phyloP scores from a whole-genome alignment of 2,329 filamentous ascomycete genomes.

The Aureobasidium sp. region DNA sequence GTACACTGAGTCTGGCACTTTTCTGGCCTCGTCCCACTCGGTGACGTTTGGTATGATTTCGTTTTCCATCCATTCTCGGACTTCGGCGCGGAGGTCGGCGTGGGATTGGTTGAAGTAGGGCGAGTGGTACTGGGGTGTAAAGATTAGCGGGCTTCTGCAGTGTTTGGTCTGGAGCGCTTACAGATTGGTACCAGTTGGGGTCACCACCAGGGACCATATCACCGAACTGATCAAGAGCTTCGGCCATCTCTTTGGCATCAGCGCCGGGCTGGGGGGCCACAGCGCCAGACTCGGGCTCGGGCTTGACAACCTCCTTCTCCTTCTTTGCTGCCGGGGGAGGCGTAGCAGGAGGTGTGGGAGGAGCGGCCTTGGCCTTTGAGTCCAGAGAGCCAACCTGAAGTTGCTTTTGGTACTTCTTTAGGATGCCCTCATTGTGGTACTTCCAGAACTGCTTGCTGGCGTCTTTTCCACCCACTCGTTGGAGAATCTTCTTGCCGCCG shows the following conservation, averaged over 20 bases:
- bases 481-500: conserved; percentile 60
- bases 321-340: conserved; percentile 38
- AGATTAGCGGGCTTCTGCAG: neutral
- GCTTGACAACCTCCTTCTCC: conserved; percentile 47
- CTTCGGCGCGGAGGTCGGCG: conserved; percentile 79
- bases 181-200: conserved; percentile 89
- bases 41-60: conserved; percentile 86
- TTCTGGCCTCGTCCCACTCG: conserved; percentile 95
- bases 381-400: conserved; percentile 83
- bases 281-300: conserved; percentile 53
- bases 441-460: conserved; percentile 59
- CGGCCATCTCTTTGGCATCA: conserved; percentile 49
- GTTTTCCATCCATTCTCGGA: conserved; percentile 84
- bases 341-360: conserved; percentile 45
- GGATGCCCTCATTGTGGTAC: conserved; percentile 76
- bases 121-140: conserved; percentile 71
- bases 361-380: conserved; percentile 61
- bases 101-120: conserved; percentile 96
- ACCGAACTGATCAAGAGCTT: conserved; percentile 77
- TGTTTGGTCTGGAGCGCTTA: conserved; percentile 44
- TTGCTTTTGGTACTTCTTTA: conserved; percentile 74
- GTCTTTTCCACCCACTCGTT: conserved; percentile 59
- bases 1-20: conserved; percentile 83
- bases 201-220: conserved; percentile 86
- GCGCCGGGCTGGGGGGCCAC: conserved; percentile 35